Evolutionary conservation across 192 early-diverging fungal genomes (phyloP).

Genomic region (Backusella macrospora): DNA sequence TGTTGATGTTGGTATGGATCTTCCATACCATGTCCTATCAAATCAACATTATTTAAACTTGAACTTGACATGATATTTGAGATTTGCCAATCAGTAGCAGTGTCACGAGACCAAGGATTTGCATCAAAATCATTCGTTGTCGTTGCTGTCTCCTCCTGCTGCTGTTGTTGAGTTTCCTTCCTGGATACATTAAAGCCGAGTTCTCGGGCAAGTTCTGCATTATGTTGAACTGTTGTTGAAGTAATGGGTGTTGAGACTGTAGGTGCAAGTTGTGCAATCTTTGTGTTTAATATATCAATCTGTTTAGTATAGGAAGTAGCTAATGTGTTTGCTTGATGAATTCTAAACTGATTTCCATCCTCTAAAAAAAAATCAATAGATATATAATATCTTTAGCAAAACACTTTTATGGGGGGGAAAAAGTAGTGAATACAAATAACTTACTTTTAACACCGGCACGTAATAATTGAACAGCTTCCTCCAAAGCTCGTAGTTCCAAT

Average conservation of each 20-base stretch:
- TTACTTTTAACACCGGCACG: conserved; percentile 67
- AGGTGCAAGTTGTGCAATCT: conserved; percentile 20
- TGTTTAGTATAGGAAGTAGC: conserved; percentile 46
- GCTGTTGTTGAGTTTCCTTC: conserved; percentile 10
- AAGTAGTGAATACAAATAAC: too few relatives aligned
- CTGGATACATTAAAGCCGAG: conserved; percentile 40
- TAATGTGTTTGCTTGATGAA: conserved; percentile 50
- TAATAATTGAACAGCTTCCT: conserved; percentile 68
- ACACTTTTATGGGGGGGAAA: too few relatives aligned
- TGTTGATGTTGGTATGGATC: neutral
- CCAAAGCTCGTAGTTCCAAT: conserved; percentile 51
- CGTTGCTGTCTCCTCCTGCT: neutral
- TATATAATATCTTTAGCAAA: neutral
- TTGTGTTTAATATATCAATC: conserved; percentile 52
- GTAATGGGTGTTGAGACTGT: conserved; percentile 42
- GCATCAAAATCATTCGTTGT: conserved; percentile 21
- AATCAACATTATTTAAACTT: conserved; percentile 10
- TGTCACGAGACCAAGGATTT: conserved; percentile 43
- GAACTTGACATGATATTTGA: conserved; percentile 1
- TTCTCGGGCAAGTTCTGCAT: conserved; percentile 39
- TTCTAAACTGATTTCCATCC: conserved; percentile 55
- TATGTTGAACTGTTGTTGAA: conserved; percentile 26
- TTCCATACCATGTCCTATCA: neutral
- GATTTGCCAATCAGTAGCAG: neutral
- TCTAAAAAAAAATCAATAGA: conserved; percentile 37